These are phyloP conservation scores for Fusarium sp. DNA, from an alignment of 2,329 filamentous ascomycete genomes.

Conservation along the genomic window DNA sequence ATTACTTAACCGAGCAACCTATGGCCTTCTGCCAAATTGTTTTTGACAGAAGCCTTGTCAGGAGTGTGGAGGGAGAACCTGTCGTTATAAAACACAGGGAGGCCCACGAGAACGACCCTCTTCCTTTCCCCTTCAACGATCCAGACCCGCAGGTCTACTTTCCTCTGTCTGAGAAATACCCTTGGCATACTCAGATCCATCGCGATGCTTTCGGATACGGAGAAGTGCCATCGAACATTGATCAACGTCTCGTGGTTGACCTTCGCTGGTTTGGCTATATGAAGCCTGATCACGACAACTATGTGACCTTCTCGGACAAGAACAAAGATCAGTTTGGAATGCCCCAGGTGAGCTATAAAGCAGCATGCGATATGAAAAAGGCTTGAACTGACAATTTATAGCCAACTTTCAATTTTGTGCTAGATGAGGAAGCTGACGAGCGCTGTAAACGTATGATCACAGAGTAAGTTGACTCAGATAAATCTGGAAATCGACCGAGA, in stretches of 20 bases:
- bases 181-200: constrained; percentile 15
- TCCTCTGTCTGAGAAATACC: constrained; percentile 8
- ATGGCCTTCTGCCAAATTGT: constrained; percentile 15
- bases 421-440: neutral
- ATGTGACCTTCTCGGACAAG: neutral
- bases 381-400: neutral
- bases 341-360: constrained; percentile 1
- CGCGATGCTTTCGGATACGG: constrained; percentile 14
- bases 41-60: neutral
- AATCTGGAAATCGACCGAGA: neutral
- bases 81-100: neutral
- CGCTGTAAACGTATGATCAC: constrained; percentile 7
- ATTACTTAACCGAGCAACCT: constrained; percentile 11
- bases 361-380: neutral
- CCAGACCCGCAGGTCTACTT: constrained; percentile 14
- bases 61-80: neutral
- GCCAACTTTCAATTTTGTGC: constrained; percentile 5
- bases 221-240: neutral
- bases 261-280: constrained; percentile 21
- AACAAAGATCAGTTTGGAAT: constrained; percentile 3
- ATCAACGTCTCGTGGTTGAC: constrained; percentile 6
- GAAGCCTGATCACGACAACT: neutral
- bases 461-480: neutral
- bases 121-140: constrained; percentile 6
- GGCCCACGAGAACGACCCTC: neutral